Percentiles rank a stretch among this genome's conserved stretches.
These are phyloP conservation scores for Auxenochlorella protothecoides DNA, from an alignment of 139 green algal genomes.

Conservation along the genomic window DNA sequence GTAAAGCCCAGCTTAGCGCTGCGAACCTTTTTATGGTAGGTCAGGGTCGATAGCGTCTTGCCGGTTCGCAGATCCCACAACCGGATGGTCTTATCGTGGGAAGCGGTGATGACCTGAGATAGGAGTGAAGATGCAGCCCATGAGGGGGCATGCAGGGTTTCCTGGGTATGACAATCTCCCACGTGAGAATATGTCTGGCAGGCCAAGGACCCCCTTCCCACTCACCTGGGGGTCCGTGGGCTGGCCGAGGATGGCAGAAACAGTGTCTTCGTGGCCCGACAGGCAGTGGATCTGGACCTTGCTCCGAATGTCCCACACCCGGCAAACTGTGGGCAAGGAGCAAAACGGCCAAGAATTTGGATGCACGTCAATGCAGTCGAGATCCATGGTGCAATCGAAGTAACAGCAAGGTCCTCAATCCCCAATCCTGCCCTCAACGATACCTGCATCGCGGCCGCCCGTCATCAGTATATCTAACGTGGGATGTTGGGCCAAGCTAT, in stretches of 20 bases:
- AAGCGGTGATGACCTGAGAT: conserved; percentile 81
- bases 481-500: conserved; percentile 91
- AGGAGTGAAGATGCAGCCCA: no score
- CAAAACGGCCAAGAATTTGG: no score
- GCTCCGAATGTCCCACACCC: conserved; percentile 98
- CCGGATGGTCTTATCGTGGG: conserved; percentile 72
- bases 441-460: conserved; percentile 67
- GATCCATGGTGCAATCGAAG: no score
- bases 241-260: conserved; percentile 78
- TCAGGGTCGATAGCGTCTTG: conserved; percentile 81
- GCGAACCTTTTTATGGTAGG: conserved; percentile 92
- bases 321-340: conserved; percentile 35
- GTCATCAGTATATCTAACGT: conserved; percentile 91
- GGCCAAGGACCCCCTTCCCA: no score
- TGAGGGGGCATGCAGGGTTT: background rate
- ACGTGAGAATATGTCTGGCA: no score
- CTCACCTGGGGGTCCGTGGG: conserved; percentile 71
- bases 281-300: conserved; percentile 82
- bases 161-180: no score
- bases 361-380: no score
- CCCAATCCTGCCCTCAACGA: no score
- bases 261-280: conserved; percentile 87
- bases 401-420: no score
- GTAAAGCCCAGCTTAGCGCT: background rate
- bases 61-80: conserved; percentile 76